A percentile compares a stretch with the other conserved stretches of the same genome.
Conservation (phyloP, 148 eudicot genomes). For the Rhododendron ovatum region DNA sequence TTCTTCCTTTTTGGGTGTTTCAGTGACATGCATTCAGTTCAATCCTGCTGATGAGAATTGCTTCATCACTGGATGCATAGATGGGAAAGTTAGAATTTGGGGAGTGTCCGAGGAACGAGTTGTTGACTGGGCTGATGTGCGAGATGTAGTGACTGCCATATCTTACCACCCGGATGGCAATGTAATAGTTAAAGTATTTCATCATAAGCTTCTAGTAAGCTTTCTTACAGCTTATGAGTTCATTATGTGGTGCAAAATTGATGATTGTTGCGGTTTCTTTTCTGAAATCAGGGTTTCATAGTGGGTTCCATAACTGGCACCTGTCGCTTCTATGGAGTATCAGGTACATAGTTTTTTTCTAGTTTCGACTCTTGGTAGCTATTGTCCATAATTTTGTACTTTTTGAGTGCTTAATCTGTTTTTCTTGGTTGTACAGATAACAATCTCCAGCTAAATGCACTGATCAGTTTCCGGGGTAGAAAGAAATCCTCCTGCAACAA, state of each 20-base stretch:
- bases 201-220: neutral
- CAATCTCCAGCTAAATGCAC: slow-evolving; percentile 34
- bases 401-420: neutral
- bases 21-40: slow-evolving; percentile 89
- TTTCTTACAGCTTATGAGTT: neutral
- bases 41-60: slow-evolving; percentile 58
- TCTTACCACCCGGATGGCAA: slow-evolving; percentile 79
- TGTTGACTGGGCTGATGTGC: slow-evolving; percentile 69
- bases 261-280: slow-evolving; percentile 6
- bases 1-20: slow-evolving; percentile 6
- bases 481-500: slow-evolving; percentile 43
- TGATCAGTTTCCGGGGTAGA: slow-evolving; percentile 35
- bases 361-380: neutral
- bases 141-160: slow-evolving; percentile 63
- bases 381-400: neutral
- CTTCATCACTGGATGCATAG: slow-evolving; percentile 86
- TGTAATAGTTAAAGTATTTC: slow-evolving; percentile 27
- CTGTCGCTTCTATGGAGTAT: slow-evolving; percentile 59
- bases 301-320: slow-evolving; percentile 65
- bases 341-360: slow-evolving; percentile 28
- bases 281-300: slow-evolving; percentile 48
- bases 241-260: neutral
- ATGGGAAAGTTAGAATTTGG: slow-evolving; percentile 87
- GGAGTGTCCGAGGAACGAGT: slow-evolving; percentile 54
- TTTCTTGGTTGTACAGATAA: slow-evolving; percentile 28